These are phyloP conservation scores for Lactifluus subvellereus DNA, from an alignment of 768 basidiomycete genomes.

Conservation along the genomic window DNA sequence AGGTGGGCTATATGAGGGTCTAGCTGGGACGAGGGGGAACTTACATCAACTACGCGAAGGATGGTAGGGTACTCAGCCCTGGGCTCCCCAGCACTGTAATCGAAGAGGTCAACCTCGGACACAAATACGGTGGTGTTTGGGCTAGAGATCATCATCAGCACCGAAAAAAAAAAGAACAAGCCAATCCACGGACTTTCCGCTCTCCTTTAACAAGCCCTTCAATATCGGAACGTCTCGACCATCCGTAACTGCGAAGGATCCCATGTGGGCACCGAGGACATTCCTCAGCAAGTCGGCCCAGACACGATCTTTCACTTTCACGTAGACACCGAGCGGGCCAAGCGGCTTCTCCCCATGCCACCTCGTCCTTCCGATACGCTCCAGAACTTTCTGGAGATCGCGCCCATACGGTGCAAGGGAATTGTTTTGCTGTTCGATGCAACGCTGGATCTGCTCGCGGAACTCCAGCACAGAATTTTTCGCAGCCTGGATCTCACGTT, in stretches of 20 bases:
- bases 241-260: slow-evolving; percentile 71
- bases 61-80: slow-evolving; percentile 59
- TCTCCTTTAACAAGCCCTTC: slow-evolving; percentile 47
- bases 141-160: slow-evolving; percentile 32
- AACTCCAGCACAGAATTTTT: slow-evolving; percentile 41
- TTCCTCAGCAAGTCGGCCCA: slow-evolving; percentile 65
- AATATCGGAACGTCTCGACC: slow-evolving; percentile 53
- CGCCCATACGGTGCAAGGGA: slow-evolving; percentile 56
- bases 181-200: slow-evolving; percentile 52
- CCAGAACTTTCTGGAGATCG: slow-evolving; percentile 53
- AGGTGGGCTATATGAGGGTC: background rate
- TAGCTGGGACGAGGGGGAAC: slow-evolving; percentile 24
- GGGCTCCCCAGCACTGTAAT: slow-evolving; percentile 72
- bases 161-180: background rate
- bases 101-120: slow-evolving; percentile 70
- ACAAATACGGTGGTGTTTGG: slow-evolving; percentile 50
- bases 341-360: slow-evolving; percentile 67
- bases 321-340: slow-evolving; percentile 75
- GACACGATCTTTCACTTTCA: slow-evolving; percentile 62
- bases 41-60: slow-evolving; percentile 73
- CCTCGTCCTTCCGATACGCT: slow-evolving; percentile 40
- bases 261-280: slow-evolving; percentile 54
- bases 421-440: slow-evolving; percentile 49
- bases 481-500: slow-evolving; percentile 32
- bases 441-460: slow-evolving; percentile 45